Conservation (phyloP, 2,329 filamentous ascomycete species). For the Monilinia vaccinii-corymbosi region DNA sequence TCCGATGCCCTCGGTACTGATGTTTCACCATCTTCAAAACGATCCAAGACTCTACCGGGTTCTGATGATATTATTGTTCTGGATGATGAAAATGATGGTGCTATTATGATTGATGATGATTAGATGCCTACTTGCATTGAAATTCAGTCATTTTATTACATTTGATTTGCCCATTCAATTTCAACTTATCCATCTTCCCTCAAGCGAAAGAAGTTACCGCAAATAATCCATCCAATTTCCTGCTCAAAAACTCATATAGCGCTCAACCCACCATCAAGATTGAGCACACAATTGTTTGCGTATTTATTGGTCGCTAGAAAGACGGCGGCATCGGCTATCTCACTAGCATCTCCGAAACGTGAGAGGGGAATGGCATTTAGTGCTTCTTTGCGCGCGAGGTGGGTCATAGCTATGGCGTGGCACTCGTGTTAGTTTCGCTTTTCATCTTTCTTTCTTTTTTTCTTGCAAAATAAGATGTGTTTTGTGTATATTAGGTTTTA, state of each 20-base stretch:
- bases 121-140: conserved; percentile 28
- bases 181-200: neutral
- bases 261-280: conserved; percentile 77
- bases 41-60: conserved; percentile 28
- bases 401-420: conserved; percentile 35
- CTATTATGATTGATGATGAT: conserved; percentile 60
- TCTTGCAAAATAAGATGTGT: neutral
- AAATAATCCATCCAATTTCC: neutral
- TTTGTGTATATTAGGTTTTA: conserved; percentile 27
- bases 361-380: conserved; percentile 49
- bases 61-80: conserved; percentile 29
- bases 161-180: neutral
- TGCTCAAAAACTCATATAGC: conserved; percentile 39
- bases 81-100: conserved; percentile 40
- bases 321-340: conserved; percentile 73
- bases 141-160: neutral
- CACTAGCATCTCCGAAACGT: conserved; percentile 58
- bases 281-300: conserved; percentile 79
- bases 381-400: conserved; percentile 29
- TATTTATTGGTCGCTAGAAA: conserved; percentile 74
- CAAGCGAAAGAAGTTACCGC: no score
- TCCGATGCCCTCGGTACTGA: conserved; percentile 20
- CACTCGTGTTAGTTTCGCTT: neutral
- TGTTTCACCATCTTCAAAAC: conserved; percentile 15
- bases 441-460: neutral